Evolutionary conservation across 2,329 filamentous ascomycete species (phyloP), one percentile per base, ranked within the genome.

Genomic region (Alternaria burnsii): DNA sequence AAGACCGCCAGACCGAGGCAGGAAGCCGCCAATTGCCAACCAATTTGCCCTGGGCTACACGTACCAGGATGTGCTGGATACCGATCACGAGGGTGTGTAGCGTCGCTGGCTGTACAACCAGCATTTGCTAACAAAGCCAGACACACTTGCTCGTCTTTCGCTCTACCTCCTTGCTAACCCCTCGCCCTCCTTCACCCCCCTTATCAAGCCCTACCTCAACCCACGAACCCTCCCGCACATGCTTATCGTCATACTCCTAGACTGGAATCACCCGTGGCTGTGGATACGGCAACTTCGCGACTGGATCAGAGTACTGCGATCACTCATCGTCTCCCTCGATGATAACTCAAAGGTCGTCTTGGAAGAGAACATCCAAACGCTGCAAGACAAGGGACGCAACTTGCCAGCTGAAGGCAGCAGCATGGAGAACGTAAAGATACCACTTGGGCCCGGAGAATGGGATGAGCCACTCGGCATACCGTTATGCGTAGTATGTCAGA

Each of bases 401-500:
- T 28, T 70, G 1, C 70, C 65, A 9, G 51, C 71, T 5, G 76
- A 78, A 34, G 70, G 63, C 36, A 73, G 59, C 64, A 74, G 67
- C 8, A 58, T 73, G 53, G 76, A 79, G 18, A 70, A 67, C 20
- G 70, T 76, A 14, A 87, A 88, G 46, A 83, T 96, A 63, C 93
- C 93, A 1, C 80, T 94, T 2, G 94, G 94, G 0, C 92, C 91
- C 1, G 94, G 94, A 55, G 94, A 97, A 79, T 97, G 94, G 92
- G 92, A 97, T 65, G 93, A 97, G 73, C 92, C 89, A 5, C 81
- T 97, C 9, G 94, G 94, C 0, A 80, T 99, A 56, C 93, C 93
- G 0, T 82, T 99, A 38, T 96, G 92, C 73, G 91, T 99, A 9
- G 93, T 98, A n/a, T 97, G 94, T 76, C 94, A 98, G 78, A 95